Base-by-base conservation (phyloP, 2,329 filamentous ascomycete species). In the Sarocladium brachiariae region DNA sequence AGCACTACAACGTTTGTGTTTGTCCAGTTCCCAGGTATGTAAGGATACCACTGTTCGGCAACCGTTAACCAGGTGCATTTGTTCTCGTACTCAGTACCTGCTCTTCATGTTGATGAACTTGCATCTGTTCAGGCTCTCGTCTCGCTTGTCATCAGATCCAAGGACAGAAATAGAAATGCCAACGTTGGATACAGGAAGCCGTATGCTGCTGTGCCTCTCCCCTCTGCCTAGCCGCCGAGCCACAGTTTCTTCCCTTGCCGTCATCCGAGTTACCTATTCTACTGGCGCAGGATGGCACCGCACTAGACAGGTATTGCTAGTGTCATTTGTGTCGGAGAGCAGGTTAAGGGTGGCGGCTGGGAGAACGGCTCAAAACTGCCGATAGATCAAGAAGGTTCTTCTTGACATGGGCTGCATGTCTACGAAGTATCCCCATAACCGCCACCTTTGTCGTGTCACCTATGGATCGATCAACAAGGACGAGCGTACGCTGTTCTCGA, bases 21-120 rank as follows among this genome's bases (percentile, higher is more conserved):
- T 43, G 39, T 43, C 39, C 21, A 39, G 21, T 25, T 19, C 39
- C 11, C 39, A 43, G 39, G 39, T 43, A 43, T 23, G n/a, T n/a
- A n/a, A n/a, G 39, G 39, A 23, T 43, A 43, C 39, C 4, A 7
- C 23, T 14, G n/a, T 9, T 4, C 14, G 39, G 7, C 8, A 23
- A 19, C 18, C 7, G n/a, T 11, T 18, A 23, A 43, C 7, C 13
- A 43, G 21, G 27, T 43, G 39, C 13, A 25, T 9, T 9, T 4
- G n/a, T n/a, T n/a, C n/a, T n/a, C 39, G 39, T 43, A 43, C 39
- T 25, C 23, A 23, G 23, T 43, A 43, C 39, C 13, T n/a, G n/a
- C n/a, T n/a, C n/a, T n/a, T n/a, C n/a, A n/a, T n/a, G n/a, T n/a
- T n/a, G n/a, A n/a, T n/a, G n/a, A n/a, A n/a, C n/a, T n/a, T n/a